Evolutionary conservation across 2,329 filamentous ascomycete species (phyloP).

Genomic region (Furcasterigmium furcatum): DNA sequence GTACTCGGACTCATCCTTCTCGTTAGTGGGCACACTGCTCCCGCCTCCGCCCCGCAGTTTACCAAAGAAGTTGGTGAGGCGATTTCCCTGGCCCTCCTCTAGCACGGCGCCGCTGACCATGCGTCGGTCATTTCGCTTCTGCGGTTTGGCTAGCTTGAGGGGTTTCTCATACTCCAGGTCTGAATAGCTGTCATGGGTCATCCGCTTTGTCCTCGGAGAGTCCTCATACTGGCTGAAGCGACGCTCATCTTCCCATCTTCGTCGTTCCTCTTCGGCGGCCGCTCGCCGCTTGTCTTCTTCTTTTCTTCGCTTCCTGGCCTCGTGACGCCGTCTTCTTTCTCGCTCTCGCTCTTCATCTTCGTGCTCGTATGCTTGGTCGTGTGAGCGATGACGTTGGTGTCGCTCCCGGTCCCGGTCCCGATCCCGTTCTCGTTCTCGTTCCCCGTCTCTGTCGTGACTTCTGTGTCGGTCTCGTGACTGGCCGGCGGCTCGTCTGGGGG

Average conservation of each 20-base stretch:
- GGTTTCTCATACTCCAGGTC: constrained; percentile 24
- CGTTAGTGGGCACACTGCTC: constrained; percentile 44
- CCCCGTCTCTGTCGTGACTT: not conserved
- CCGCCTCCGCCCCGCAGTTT: constrained; percentile 39
- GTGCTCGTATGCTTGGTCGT: too few relatives aligned
- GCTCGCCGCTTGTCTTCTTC: constrained; percentile 9
- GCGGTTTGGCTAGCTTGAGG: constrained; percentile 28
- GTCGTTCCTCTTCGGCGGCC: constrained; percentile 7
- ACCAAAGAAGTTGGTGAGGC: constrained; percentile 14
- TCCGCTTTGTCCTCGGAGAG: constrained; percentile 4
- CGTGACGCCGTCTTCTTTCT: constrained; percentile 21
- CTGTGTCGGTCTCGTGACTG: not conserved
- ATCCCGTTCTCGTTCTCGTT: constrained; percentile 24
- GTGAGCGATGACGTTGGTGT: constrained; percentile 18
- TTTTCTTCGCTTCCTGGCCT: constrained; percentile 7
- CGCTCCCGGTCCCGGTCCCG: constrained; percentile 23
- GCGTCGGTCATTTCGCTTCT: constrained; percentile 45
- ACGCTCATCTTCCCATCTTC: constrained; percentile 4
- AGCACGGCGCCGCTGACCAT: constrained; percentile 68
- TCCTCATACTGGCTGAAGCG: constrained; percentile 10
- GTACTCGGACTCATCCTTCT: constrained; percentile 46
- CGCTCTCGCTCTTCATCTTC: constrained; percentile 20
- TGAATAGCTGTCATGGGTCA: constrained; percentile 17
- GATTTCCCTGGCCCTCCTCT: constrained; percentile 58
- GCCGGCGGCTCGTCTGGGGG: constrained; percentile 18